Base-by-base conservation (phyloP, 495 filamentous ascomycete species). In the Aspergillus bridgeri region DNA sequence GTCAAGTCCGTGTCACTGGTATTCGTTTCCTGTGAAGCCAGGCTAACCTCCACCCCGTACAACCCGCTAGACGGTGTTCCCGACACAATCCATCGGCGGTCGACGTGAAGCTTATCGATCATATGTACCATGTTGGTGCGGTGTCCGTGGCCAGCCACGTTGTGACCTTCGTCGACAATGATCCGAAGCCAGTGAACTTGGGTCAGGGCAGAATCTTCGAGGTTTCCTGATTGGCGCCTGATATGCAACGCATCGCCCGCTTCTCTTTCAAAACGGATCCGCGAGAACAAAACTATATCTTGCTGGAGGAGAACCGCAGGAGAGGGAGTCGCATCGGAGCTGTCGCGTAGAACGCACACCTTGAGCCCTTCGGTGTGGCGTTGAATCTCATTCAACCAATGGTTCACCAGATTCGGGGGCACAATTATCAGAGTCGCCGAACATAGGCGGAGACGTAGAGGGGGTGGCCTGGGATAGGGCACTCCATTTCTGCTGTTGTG, bases 131-230 rank as follows among this genome's bases (percentile, higher is more conserved):
- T 78, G 47, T 89, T 86, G 17, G 82, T 87, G 55, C 79, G 83
- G 38, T 75, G 74, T 15, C 80, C 82, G 18, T 74, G 69, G 5
- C 80, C 76, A 0, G 88, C 87, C 43, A 96, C 84, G 44, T 82
- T 87, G 66, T 97, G 91, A 1, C 93, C 93, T 79, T 98, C 93
- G 54, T 98, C 93, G 29, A 95, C 86, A 38, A 98, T 91, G 45
- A 93, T 82, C 13, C 93, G 83, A 57, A 96, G 83, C 79, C 91
- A 96, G 60, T 89, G 91, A 11, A 97, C 71, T 18, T 82, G 65
- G 43, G 83, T 84, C 6, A 96, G 71, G 0, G 88, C 83, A 3
- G 86, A 88, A 3, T 78, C 69, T n/a, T 55, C 62, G 56, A 47
- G 72, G 59, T 52, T 65, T 53, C 25, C 59, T 56, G 51, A 78